These are phyloP conservation scores for Fraxinus paxiana DNA, from an alignment of 305 asterid genomes.

Conservation along the genomic window DNA sequence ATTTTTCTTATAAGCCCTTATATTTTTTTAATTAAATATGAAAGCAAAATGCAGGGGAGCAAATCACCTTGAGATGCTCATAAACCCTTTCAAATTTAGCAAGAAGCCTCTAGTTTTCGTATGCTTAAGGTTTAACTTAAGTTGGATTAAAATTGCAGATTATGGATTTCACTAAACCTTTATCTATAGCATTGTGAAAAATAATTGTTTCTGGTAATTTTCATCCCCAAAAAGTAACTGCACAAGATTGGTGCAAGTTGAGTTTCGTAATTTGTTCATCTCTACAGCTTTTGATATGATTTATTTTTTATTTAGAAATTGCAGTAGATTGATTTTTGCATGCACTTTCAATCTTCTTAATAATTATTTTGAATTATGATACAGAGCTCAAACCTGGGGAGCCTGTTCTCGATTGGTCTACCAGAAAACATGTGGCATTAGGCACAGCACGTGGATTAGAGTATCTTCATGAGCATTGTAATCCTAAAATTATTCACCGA, in stretches of 20 bases:
- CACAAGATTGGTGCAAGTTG: background rate
- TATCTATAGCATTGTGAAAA: background rate
- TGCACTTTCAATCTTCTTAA: background rate
- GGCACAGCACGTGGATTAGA: conserved; percentile 91
- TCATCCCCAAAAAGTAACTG: background rate
- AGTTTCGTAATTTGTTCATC: background rate
- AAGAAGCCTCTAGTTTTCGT: background rate
- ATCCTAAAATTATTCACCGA: conserved; percentile 83
- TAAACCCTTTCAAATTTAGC: background rate
- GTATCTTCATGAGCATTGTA: conserved; percentile 85
- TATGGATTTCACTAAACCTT: background rate
- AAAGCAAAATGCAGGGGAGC: background rate
- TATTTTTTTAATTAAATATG: background rate
- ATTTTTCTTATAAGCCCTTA: background rate
- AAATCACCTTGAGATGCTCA: background rate
- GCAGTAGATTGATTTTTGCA: background rate
- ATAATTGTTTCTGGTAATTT: background rate
- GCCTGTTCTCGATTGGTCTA: conserved; percentile 65
- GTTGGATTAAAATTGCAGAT: background rate
- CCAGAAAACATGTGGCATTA: conserved; percentile 66
- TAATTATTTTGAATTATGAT: conserved; percentile 9
- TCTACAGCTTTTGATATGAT: background rate
- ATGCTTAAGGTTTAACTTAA: background rate
- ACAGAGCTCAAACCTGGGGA: conserved; percentile 82
- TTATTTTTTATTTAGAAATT: background rate